Percentiles rank a stretch among this genome's conserved stretches.
Evolutionary conservation across 768 basidiomycete species (phyloP).

Genomic region (Collybia mongolica): DNA sequence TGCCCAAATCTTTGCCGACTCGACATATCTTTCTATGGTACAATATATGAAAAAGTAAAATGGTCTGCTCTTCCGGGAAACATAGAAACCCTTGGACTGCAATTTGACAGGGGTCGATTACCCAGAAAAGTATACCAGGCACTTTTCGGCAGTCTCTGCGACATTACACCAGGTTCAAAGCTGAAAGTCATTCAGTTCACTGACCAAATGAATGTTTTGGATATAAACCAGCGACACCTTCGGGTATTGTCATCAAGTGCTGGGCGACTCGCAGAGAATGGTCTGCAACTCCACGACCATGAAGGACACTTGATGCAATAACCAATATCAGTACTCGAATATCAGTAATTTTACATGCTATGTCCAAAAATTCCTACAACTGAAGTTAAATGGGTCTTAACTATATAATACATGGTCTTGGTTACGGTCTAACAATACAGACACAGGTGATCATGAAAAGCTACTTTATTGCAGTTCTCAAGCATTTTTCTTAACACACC

Average conservation of each 20-base stretch:
- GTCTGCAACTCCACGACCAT: conserved; percentile 12
- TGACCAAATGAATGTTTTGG: conserved; percentile 7
- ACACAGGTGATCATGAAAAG: too few relatives aligned
- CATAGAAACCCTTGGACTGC: conserved; percentile 13
- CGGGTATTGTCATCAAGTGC: conserved; percentile 1
- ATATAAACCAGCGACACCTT: conserved; percentile 11
- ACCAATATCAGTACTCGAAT: background rate
- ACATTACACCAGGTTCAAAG: conserved; percentile 1
- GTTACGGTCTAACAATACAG: too few relatives aligned
- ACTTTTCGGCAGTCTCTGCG: conserved; percentile 4
- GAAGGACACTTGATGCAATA: conserved; percentile 9
- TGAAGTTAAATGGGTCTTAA: too few relatives aligned
- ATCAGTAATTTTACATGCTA: too few relatives aligned
- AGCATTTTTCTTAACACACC: too few relatives aligned
- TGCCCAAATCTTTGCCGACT: conserved; percentile 14
- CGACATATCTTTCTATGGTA: conserved; percentile 12
- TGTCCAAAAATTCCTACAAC: too few relatives aligned
- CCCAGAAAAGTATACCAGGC: conserved; percentile 1
- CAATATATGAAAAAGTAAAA: background rate
- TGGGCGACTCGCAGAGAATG: conserved; percentile 3
- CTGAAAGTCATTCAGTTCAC: conserved; percentile 12
- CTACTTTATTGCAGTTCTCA: too few relatives aligned
- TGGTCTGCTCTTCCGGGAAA: conserved; percentile 5
- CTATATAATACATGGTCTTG: too few relatives aligned
- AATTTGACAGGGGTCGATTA: conserved; percentile 6